These are phyloP conservation scores for Bipolaris cookei DNA, from an alignment of 2,329 filamentous ascomycete species.

Conservation along the genomic window DNA sequence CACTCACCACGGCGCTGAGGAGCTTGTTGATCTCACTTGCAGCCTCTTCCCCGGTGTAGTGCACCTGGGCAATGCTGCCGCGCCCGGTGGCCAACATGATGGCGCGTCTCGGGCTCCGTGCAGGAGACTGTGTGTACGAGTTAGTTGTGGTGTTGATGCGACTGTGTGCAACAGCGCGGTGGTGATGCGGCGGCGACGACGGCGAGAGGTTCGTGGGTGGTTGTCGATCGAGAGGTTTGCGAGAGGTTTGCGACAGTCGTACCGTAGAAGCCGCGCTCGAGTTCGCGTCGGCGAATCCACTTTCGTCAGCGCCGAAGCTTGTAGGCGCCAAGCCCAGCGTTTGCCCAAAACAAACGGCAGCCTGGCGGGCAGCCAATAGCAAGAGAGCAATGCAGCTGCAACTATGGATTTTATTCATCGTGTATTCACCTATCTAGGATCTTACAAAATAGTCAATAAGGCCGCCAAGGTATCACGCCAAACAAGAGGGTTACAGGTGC, in stretches of 20 bases:
- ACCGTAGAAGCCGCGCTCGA: constrained; percentile 19
- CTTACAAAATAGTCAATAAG: constrained; percentile 2
- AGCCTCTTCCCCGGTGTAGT: constrained; percentile 45
- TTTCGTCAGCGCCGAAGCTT: constrained; percentile 21
- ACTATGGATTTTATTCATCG: neutral
- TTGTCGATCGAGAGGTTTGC: no score
- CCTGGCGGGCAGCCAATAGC: neutral
- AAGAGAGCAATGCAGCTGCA: neutral
- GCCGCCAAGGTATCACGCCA: constrained; percentile 26
- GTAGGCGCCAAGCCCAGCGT: constrained; percentile 2
- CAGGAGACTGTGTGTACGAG: constrained; percentile 3
- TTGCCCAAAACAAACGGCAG: constrained; percentile 10
- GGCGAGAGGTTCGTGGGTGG: no score
- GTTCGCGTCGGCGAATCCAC: constrained; percentile 19
- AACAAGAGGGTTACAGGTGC: constrained; percentile 8
- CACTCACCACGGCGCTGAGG: constrained; percentile 75
- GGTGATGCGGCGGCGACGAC: constrained; percentile 1
- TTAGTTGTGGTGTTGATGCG: constrained; percentile 14
- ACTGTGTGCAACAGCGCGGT: constrained; percentile 10
- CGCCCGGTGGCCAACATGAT: constrained; percentile 40
- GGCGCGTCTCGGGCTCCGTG: constrained; percentile 9
- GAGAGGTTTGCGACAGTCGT: constrained; percentile 19
- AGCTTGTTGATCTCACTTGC: constrained; percentile 74
- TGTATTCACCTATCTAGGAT: constrained; percentile 1
- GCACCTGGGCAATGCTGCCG: constrained; percentile 39